A percentile compares a stretch with the other conserved stretches of the same genome.
phyloP scores from a whole-genome alignment of 2,329 filamentous ascomycete genomes.

The Rasamsonia emersonii region DNA sequence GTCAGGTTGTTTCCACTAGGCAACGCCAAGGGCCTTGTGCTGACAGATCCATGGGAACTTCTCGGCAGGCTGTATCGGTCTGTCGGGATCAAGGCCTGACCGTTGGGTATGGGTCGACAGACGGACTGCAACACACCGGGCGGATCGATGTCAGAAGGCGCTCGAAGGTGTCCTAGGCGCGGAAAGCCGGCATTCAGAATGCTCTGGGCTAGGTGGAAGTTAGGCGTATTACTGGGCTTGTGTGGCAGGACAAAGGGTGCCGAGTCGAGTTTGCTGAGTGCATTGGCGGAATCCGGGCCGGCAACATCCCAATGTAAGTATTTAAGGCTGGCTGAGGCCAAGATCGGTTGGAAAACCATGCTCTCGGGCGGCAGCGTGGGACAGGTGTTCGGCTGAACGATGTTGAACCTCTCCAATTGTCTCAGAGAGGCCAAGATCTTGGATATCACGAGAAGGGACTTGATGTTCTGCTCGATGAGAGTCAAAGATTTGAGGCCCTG shows the following conservation, averaged over 20 bases:
- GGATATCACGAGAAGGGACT: constrained; percentile 43
- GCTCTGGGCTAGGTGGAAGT: constrained; percentile 36
- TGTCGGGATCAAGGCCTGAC: constrained; percentile 29
- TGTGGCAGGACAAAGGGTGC: constrained; percentile 27
- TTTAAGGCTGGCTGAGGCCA: constrained; percentile 42
- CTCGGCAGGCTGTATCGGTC: constrained; percentile 34
- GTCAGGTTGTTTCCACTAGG: constrained; percentile 36
- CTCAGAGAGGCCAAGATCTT: constrained; percentile 42
- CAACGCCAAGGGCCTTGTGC: constrained; percentile 30
- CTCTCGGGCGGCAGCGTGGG: constrained; percentile 37
- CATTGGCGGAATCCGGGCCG: constrained; percentile 27
- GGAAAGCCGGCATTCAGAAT: constrained; percentile 37
- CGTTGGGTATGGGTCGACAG: constrained; percentile 31
- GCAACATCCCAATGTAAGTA: constrained; percentile 51
- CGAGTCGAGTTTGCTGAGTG: constrained; percentile 29
- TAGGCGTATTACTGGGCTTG: constrained; percentile 27
- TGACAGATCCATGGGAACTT: constrained; percentile 35
- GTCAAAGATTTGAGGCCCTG: constrained; percentile 38
- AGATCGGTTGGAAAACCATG: constrained; percentile 38
- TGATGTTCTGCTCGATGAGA: constrained; percentile 47
- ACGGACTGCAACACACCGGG: constrained; percentile 35
- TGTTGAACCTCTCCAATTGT: constrained; percentile 40
- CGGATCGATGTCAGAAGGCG: constrained; percentile 37
- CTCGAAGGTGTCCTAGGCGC: constrained; percentile 29
- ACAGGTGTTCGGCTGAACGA: constrained; percentile 42